A percentile compares a stretch with the other conserved stretches of the same genome.
Evolutionary conservation across 2,329 filamentous ascomycete genomes (phyloP).

Genomic region (Truncatella angustata): DNA sequence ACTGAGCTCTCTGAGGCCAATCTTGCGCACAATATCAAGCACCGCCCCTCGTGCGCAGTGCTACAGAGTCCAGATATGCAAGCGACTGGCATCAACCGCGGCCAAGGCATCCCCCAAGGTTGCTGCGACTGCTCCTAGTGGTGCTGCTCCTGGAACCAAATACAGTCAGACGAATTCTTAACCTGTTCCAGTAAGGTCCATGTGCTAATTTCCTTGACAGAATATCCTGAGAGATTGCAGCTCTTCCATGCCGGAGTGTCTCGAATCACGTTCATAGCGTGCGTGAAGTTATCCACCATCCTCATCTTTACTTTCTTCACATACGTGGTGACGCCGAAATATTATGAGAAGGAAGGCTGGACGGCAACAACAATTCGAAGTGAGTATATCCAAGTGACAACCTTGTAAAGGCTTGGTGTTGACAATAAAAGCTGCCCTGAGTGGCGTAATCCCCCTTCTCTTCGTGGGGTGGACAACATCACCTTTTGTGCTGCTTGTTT

Average conservation of each 20-base stretch:
- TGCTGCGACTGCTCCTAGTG: constrained; percentile 6
- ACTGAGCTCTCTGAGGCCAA: constrained; percentile 10
- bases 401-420: not conserved
- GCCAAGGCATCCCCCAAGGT: constrained; percentile 13
- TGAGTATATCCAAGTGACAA: constrained; percentile 19
- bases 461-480: constrained; percentile 63
- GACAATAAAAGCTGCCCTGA: constrained; percentile 47
- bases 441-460: constrained; percentile 62
- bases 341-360: constrained; percentile 37
- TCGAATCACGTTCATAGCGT: constrained; percentile 65
- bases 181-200: not conserved
- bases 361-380: constrained; percentile 21
- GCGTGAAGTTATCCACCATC: constrained; percentile 69
- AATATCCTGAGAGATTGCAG: constrained; percentile 58
- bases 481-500: constrained; percentile 71
- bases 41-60: constrained; percentile 3
- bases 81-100: constrained; percentile 19
- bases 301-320: constrained; percentile 67
- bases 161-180: constrained; percentile 3
- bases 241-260: constrained; percentile 74
- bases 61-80: not conserved
- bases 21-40: constrained; percentile 4
- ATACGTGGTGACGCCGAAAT: constrained; percentile 61
- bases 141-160: not conserved
- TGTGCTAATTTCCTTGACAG: no score